These are phyloP conservation scores for Wickerhamomyces sydowiorum DNA, from an alignment of 805 yeast species.

Conservation along the genomic window DNA sequence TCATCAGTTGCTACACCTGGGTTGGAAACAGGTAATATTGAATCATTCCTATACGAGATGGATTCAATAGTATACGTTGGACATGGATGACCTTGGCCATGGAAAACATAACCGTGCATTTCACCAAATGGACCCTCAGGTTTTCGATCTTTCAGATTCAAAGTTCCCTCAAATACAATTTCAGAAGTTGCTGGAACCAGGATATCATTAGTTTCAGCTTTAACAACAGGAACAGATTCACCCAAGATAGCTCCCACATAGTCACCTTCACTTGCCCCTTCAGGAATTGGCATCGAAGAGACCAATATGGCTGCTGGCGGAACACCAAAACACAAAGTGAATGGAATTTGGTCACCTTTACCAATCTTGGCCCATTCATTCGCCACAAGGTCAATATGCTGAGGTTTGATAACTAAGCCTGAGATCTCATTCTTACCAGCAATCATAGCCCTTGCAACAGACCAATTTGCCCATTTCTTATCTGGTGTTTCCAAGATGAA, in stretches of 20 bases:
- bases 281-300: slow-evolving; percentile 6
- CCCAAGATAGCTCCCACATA: slow-evolving; percentile 24
- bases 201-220: slow-evolving; percentile 20
- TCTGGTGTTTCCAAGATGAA: slow-evolving; percentile 23
- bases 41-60: slow-evolving; percentile 20
- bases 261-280: slow-evolving; percentile 18
- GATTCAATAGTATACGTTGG: slow-evolving; percentile 21
- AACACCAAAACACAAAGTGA: slow-evolving; percentile 23
- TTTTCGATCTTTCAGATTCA: slow-evolving; percentile 12
- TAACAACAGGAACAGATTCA: slow-evolving; percentile 21
- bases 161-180: slow-evolving; percentile 23
- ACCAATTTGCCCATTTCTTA: slow-evolving; percentile 24
- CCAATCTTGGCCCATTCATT: slow-evolving; percentile 20
- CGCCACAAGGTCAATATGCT: slow-evolving; percentile 22
- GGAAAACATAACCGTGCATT: slow-evolving; percentile 25
- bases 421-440: slow-evolving; percentile 18
- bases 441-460: slow-evolving; percentile 25
- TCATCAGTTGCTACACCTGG: slow-evolving; percentile 25
- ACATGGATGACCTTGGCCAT: slow-evolving; percentile 20
- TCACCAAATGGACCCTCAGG: slow-evolving; percentile 28
- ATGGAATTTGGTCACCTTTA: slow-evolving; percentile 20
- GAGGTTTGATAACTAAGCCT: slow-evolving; percentile 24
- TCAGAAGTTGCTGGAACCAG: slow-evolving; percentile 22
- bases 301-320: slow-evolving; percentile 26
- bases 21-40: slow-evolving; percentile 23